A percentile compares a stretch with the other conserved stretches of the same genome.
These are phyloP conservation scores for Neofusicoccum kwambonambiense DNA, from an alignment of 2,329 filamentous ascomycete genomes.

Conservation along the genomic window DNA sequence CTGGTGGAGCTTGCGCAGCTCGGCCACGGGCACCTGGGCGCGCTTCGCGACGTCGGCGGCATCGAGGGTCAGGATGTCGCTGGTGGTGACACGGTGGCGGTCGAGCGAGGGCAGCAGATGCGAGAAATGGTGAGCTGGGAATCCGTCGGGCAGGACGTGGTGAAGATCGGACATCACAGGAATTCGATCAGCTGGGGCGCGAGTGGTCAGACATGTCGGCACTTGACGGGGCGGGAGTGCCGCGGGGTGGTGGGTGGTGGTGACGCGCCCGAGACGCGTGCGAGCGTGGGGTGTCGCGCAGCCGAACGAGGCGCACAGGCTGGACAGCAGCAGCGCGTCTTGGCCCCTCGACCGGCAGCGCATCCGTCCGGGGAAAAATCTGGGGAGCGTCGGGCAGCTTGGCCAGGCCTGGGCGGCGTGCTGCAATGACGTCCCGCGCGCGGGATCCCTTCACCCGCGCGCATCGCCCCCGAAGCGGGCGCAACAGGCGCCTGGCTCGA, in stretches of 20 bases:
- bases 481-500: neutral
- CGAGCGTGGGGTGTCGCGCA: neutral
- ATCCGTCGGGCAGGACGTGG: slow-evolving; percentile 71
- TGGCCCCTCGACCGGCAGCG: neutral
- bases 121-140: slow-evolving; percentile 68
- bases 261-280: neutral
- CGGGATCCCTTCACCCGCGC: slow-evolving; percentile 4
- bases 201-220: slow-evolving; percentile 5
- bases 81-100: slow-evolving; percentile 71
- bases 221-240: slow-evolving; percentile 1
- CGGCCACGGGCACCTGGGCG: slow-evolving; percentile 75
- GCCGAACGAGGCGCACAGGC: neutral
- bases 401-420: neutral
- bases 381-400: neutral
- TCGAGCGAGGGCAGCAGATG: slow-evolving; percentile 79
- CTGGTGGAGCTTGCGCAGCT: slow-evolving; percentile 71
- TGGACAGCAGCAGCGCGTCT: neutral
- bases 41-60: slow-evolving; percentile 80
- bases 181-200: slow-evolving; percentile 1
- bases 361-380: neutral
- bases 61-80: slow-evolving; percentile 83
- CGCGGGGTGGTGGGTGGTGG: neutral
- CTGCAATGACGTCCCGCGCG: too few relatives aligned
- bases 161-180: slow-evolving; percentile 78
- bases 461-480: neutral